Conservation (phyloP, 2,329 filamentous ascomycete genomes). For the Claviceps fusiformis region DNA sequence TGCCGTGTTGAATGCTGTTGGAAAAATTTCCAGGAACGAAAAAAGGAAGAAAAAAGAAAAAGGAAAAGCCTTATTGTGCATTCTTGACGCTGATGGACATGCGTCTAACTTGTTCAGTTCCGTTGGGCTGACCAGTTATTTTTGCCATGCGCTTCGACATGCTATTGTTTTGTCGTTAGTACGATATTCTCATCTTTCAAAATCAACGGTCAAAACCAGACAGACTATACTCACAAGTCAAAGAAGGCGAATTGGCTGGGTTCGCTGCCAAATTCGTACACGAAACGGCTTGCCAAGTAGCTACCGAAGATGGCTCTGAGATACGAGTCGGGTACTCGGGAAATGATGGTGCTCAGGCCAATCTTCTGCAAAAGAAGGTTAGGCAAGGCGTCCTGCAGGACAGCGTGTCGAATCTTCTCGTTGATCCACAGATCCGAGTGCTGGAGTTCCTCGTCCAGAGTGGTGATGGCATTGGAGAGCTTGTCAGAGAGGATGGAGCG, state of each 20-base stretch:
- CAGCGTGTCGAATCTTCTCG: slow-evolving; percentile 58
- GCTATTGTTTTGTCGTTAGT: slow-evolving; percentile 21
- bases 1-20: too few relatives aligned
- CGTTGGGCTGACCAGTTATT: slow-evolving; percentile 17
- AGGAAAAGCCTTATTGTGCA: background rate
- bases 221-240: slow-evolving; percentile 67
- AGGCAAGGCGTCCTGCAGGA: slow-evolving; percentile 76
- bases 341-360: slow-evolving; percentile 74
- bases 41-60: background rate
- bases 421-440: slow-evolving; percentile 86
- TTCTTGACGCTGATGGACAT: slow-evolving; percentile 11
- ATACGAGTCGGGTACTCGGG: slow-evolving; percentile 82
- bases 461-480: slow-evolving; percentile 86
- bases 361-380: slow-evolving; percentile 76
- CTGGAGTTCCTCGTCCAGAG: slow-evolving; percentile 90
- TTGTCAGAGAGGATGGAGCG: slow-evolving; percentile 85
- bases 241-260: slow-evolving; percentile 98
- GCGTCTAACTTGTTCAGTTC: slow-evolving; percentile 15
- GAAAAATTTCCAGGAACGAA: background rate
- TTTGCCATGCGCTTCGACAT: slow-evolving; percentile 53
- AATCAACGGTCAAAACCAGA: background rate
- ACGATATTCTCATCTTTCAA: background rate
- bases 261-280: slow-evolving; percentile 86
- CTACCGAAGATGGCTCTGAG: slow-evolving; percentile 91
- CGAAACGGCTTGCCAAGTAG: slow-evolving; percentile 87